phyloP scores from a whole-genome alignment of 2,329 filamentous ascomycete genomes.

The Trichocomaceae sp. region DNA sequence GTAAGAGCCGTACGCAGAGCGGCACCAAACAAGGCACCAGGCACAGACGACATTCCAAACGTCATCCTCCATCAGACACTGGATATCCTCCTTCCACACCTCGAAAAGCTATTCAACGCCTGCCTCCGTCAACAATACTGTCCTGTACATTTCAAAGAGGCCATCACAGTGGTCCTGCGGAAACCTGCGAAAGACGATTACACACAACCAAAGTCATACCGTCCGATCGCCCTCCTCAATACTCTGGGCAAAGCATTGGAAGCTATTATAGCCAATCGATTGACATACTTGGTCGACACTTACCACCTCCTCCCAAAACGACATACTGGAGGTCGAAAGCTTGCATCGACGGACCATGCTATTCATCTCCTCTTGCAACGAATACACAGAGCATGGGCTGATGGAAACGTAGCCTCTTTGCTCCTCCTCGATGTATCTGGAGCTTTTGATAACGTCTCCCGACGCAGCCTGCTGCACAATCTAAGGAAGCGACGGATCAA shows the following conservation, averaged over 20 bases:
- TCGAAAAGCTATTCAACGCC: slow-evolving; percentile 1
- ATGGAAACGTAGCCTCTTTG: slow-evolving; percentile 10
- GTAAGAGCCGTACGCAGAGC: not conserved
- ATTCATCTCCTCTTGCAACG: slow-evolving; percentile 12
- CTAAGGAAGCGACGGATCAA: not conserved
- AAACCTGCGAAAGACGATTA: slow-evolving; percentile 17
- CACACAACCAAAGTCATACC: not conserved
- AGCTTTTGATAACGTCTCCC: not conserved
- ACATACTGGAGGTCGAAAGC: slow-evolving; percentile 11
- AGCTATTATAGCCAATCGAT: slow-evolving; percentile 3
- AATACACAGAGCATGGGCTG: slow-evolving; percentile 4
- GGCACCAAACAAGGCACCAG: not conserved
- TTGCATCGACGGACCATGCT: slow-evolving; percentile 11
- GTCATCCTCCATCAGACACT: not conserved
- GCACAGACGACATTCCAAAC: not conserved
- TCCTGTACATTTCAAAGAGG: slow-evolving; percentile 16
- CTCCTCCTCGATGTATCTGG: slow-evolving; percentile 12
- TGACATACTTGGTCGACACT: slow-evolving; percentile 15
- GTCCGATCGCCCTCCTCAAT: not conserved
- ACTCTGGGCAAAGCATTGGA: not conserved
- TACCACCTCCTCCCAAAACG: slow-evolving; percentile 13
- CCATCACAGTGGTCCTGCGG: slow-evolving; percentile 16
- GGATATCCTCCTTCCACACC: slow-evolving; percentile 23
- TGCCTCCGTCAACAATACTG: slow-evolving; percentile 15
- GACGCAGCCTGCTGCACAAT: not conserved